Base-by-base conservation (phyloP, 75 land plant genomes). In the Selaginella moellendorffii region DNA sequence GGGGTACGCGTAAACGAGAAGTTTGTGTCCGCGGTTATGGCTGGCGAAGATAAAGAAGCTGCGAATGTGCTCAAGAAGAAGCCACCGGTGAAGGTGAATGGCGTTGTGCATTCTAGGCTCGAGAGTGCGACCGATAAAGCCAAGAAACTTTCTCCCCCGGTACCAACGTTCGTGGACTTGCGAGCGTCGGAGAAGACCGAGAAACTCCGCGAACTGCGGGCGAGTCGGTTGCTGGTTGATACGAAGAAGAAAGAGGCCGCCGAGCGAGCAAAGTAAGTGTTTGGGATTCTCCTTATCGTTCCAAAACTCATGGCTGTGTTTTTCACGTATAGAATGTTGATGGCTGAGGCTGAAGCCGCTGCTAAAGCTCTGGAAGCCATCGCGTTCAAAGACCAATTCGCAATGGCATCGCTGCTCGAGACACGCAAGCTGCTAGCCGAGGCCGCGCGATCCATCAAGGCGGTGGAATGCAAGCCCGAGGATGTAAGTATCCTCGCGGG, bases 281-380 rank as follows among this genome's bases (percentile, higher is more conserved):
- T n/a, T n/a, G n/a, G n/a, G n/a, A n/a, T n/a, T n/a, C n/a, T n/a
- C n/a, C n/a, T n/a, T n/a, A n/a, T n/a, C n/a, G n/a, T n/a, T n/a
- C n/a, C n/a, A n/a, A n/a, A n/a, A n/a, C n/a, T n/a, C n/a, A 36
- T 36, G 5, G 46, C 46, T 36, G 46, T 36, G 14, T 36, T 5
- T 36, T 36, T 36, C 46, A 36, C 25, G 61, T 61, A n/a, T 75
- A 90, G 96, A 79, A 31, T 76, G 60, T 71, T 90, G 42, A 86
- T 90, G 62, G 79, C 81, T 29, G 83, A 90, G 69, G 87, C 96
- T 53, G 83, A 86, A 62, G 81, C 78, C 68, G 96, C 96, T 56
- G 91, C 87, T 36, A 75, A 72, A 54, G 80, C 96, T 42, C 82
- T 90, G 54, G 96, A 90, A 78, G 76, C 67, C 63, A 81, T 82